These are phyloP conservation scores for Fusarium sp. DNA, from an alignment of 2,329 filamentous ascomycete species.

Conservation along the genomic window DNA sequence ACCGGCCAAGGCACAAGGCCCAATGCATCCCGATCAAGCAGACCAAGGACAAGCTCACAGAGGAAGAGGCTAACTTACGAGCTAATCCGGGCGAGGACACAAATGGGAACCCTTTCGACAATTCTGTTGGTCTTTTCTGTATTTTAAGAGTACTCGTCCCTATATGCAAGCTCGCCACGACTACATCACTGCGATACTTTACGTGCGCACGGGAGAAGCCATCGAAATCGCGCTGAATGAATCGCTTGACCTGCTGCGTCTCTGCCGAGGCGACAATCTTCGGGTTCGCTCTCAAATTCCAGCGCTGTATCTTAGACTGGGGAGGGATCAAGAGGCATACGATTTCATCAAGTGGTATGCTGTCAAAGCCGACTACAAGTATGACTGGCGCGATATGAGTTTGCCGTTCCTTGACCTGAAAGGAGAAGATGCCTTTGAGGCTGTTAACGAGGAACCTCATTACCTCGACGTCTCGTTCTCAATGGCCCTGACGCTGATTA, in stretches of 20 bases:
- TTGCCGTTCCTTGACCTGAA: slow-evolving; percentile 10
- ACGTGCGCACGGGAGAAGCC: slow-evolving; percentile 12
- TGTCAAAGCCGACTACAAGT: background rate
- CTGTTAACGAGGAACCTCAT: background rate
- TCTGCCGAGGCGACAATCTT: slow-evolving; percentile 12
- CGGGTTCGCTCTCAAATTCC: background rate
- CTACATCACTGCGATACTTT: background rate
- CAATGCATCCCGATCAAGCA: background rate
- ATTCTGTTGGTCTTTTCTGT: background rate
- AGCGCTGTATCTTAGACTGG: slow-evolving; percentile 10
- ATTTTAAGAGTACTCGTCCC: slow-evolving; percentile 2
- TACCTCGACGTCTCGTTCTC: background rate
- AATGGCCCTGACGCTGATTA: slow-evolving; percentile 16
- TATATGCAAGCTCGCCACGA: slow-evolving; percentile 13
- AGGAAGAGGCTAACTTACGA: background rate
- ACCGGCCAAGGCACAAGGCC: slow-evolving; percentile 10
- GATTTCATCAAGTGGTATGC: slow-evolving; percentile 29
- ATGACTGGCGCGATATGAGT: slow-evolving; percentile 3
- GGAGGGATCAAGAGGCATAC: slow-evolving; percentile 12
- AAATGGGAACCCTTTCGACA: background rate
- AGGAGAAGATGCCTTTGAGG: slow-evolving; percentile 8
- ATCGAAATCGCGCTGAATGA: background rate
- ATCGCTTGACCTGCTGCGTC: background rate
- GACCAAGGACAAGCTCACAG: background rate
- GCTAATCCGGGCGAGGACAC: background rate